Conservation (phyloP, 495 filamentous ascomycete species). For the Copromyces sp. region DNA sequence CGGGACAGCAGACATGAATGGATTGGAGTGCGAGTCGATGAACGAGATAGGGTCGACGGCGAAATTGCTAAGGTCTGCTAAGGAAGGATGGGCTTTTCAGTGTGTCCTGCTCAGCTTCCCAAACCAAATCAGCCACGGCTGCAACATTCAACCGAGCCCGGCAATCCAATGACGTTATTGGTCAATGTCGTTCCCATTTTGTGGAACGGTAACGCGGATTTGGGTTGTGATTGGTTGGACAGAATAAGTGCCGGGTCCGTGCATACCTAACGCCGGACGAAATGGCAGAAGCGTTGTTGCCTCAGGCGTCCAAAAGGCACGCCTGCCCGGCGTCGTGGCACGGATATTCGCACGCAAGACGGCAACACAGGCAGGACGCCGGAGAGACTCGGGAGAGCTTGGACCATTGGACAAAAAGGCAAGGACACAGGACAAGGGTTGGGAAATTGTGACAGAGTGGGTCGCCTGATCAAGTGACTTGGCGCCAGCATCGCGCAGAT, state of each 20-base stretch:
- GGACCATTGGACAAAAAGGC: background rate
- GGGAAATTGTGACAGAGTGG: background rate
- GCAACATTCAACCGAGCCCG: conserved; percentile 17
- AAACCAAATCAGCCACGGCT: conserved; percentile 13
- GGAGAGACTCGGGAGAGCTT: background rate
- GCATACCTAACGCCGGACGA: background rate
- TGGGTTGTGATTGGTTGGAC: background rate
- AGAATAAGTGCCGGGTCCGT: background rate
- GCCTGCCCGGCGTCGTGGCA: background rate
- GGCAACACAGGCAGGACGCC: background rate
- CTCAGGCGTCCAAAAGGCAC: background rate
- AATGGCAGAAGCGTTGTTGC: background rate
- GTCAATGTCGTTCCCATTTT: background rate
- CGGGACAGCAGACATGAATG: conserved; percentile 1
- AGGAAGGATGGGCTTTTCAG: conserved; percentile 16
- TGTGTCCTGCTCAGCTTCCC: conserved; percentile 6
- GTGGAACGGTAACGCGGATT: background rate
- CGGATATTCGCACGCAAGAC: background rate
- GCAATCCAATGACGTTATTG: background rate
- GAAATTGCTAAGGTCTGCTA: conserved; percentile 30
- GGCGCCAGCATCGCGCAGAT: conserved; percentile 21
- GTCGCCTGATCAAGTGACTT: conserved; percentile 18
- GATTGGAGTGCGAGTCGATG: conserved; percentile 6
- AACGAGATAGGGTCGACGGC: background rate
- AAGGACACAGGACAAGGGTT: background rate